Percentiles rank a stretch among this genome's conserved stretches.
These are phyloP conservation scores for Pelargonium australe DNA, from an alignment of 441 rosid genomes.

Conservation along the genomic window DNA sequence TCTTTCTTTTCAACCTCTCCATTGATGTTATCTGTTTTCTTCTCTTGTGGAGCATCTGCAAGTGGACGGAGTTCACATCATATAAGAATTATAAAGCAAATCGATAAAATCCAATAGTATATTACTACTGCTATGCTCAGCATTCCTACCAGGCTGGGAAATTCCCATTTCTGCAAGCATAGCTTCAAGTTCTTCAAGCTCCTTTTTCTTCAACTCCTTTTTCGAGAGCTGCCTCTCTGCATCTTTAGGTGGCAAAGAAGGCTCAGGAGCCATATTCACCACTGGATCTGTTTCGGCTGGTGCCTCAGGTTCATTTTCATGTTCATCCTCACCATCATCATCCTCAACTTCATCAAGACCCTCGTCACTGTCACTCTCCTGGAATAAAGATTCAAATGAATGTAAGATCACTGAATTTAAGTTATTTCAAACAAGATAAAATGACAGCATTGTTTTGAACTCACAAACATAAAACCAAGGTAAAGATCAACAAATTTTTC, in stretches of 20 bases:
- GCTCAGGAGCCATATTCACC: conserved; percentile 30
- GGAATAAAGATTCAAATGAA: not conserved
- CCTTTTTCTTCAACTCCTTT: conserved; percentile 59
- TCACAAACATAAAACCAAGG: not conserved
- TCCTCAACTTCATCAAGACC: not conserved
- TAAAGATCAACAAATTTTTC: not conserved
- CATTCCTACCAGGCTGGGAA: not conserved
- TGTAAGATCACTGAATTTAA: not conserved
- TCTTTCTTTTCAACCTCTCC: not conserved
- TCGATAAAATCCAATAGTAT: not conserved
- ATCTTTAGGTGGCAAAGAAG: conserved; percentile 28
- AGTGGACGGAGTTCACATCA: not conserved
- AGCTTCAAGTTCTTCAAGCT: conserved; percentile 54
- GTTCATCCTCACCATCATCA: conserved; percentile 24
- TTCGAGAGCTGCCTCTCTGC: conserved; percentile 50
- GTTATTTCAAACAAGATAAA: not conserved
- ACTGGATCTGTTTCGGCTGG: conserved; percentile 22
- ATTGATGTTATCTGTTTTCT: not conserved
- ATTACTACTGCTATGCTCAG: not conserved
- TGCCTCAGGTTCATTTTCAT: conserved; percentile 32
- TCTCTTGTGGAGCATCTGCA: not conserved
- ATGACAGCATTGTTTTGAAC: not conserved
- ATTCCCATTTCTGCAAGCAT: conserved; percentile 49
- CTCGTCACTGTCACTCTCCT: conserved; percentile 13
- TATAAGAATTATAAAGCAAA: not conserved